Percentiles rank a stretch among this genome's conserved stretches.
Conservation (phyloP, 345 rosid species). For the Salix arbutifolia region DNA sequence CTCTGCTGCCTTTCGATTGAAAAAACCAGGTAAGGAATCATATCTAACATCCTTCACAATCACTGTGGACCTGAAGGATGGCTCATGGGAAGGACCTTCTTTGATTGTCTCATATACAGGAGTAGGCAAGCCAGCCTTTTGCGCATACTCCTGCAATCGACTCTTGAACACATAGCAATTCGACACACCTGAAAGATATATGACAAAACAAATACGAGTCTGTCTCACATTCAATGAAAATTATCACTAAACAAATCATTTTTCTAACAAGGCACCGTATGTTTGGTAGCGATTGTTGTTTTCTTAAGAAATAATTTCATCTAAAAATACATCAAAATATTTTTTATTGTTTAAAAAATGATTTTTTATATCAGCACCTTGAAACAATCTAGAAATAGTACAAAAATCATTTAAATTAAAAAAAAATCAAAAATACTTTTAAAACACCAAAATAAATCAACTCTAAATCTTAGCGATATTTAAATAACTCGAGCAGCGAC, state of each 20-base stretch:
- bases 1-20: constrained; percentile 91
- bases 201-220: not conserved
- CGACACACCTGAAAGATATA: constrained; percentile 51
- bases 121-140: constrained; percentile 60
- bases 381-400: no score
- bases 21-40: constrained; percentile 76
- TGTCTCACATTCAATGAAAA: not conserved
- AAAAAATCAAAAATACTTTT: no score
- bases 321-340: no score
- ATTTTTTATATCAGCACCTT: no score
- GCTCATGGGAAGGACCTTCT: constrained; percentile 91
- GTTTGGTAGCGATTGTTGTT: no score
- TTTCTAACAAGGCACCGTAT: not conserved
- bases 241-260: not conserved
- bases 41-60: constrained; percentile 57
- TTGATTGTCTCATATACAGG: constrained; percentile 74
- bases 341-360: no score
- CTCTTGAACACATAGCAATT: constrained; percentile 84
- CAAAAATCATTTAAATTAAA: no score
- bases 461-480: no score
- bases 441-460: no score
- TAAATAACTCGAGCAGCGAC: not conserved
- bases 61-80: constrained; percentile 66
- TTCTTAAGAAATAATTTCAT: no score
- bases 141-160: constrained; percentile 77